Base-by-base conservation (phyloP, 495 filamentous ascomycete genomes). In the Annulohypoxylon moriforme region DNA sequence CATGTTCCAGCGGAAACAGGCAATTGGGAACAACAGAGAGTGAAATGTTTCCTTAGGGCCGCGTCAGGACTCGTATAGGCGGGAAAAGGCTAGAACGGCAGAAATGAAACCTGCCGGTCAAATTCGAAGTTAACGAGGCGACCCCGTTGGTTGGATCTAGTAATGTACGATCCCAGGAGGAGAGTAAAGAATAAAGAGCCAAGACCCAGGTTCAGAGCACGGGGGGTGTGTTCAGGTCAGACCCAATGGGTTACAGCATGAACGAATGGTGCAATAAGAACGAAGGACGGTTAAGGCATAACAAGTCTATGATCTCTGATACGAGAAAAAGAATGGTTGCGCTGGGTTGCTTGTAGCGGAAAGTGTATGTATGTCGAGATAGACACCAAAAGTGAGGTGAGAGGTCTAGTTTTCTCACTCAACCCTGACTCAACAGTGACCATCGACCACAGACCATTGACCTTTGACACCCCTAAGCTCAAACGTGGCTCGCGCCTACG, bases 31-130 rank as follows among this genome's bases (percentile, higher is more conserved):
- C 62, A 71, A 18, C 4, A 71, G 57, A 67, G 63, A 76, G 63
- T 56, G 59, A 73, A 74, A 72, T 72, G 73, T 71, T 71, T 68
- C 65, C 53, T 68, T 66, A 68, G 64, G 70, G 70, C 73, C 71
- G 73, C 65, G 73, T 72, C 68, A 64, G 68, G 55, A 69, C 65
- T 73, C 76, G 76, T 78, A 76, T 71, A 71, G 66, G 68, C 74
- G 71, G 73, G 52, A 72, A 74, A 74, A 73, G 70, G 73, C 75
- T 76, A 67, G 73, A 68, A 68, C 73, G 69, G 74, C 59, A 76
- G 68, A 74, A 76, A 76, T 76, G 74, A 72, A 74, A 76, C 76
- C 76, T 76, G 76, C 76, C 73, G 74, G 74, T 57, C 68, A 68
- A 74, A 75, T 75, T 68, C 68, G 61, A 68, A 33, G 63, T 64